Conservation (phyloP, 2,329 filamentous ascomycete genomes). For the Alternaria sp. region DNA sequence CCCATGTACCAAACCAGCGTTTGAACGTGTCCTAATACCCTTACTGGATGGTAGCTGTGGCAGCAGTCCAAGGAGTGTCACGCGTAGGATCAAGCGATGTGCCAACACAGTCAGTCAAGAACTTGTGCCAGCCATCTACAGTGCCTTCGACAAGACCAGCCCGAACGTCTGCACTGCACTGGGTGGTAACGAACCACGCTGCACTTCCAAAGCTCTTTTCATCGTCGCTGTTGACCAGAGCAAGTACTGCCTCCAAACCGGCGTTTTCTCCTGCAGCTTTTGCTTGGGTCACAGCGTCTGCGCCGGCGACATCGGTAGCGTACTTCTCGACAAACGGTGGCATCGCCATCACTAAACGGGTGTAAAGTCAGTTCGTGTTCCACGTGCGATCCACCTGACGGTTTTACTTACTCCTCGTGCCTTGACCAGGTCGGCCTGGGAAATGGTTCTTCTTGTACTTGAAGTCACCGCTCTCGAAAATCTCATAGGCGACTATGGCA, state of each 20-base stretch:
- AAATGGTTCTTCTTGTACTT: conserved; percentile 74
- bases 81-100: conserved; percentile 59
- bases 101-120: conserved; percentile 64
- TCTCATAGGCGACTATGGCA: conserved; percentile 74
- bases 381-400: no score
- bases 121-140: conserved; percentile 61
- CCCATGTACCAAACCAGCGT: neutral
- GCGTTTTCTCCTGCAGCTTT: conserved; percentile 47
- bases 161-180: conserved; percentile 61
- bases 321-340: conserved; percentile 65
- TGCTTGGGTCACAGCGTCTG: conserved; percentile 43
- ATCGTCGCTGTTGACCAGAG: conserved; percentile 57
- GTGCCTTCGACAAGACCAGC: conserved; percentile 57
- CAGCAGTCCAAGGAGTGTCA: conserved; percentile 60
- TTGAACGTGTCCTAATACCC: conserved; percentile 17
- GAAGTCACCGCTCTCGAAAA: conserved; percentile 75
- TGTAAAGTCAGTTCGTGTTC: neutral
- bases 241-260: conserved; percentile 55
- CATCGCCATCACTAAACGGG: conserved; percentile 64
- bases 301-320: conserved; percentile 57
- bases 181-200: conserved; percentile 68
- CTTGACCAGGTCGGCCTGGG: conserved; percentile 70
- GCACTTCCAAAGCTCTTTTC: conserved; percentile 66
- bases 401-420: conserved; percentile 57
- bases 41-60: conserved; percentile 38